phyloP scores from a whole-genome alignment of 352 stramenopile genomes.

The Blastocystis sp. region DNA sequence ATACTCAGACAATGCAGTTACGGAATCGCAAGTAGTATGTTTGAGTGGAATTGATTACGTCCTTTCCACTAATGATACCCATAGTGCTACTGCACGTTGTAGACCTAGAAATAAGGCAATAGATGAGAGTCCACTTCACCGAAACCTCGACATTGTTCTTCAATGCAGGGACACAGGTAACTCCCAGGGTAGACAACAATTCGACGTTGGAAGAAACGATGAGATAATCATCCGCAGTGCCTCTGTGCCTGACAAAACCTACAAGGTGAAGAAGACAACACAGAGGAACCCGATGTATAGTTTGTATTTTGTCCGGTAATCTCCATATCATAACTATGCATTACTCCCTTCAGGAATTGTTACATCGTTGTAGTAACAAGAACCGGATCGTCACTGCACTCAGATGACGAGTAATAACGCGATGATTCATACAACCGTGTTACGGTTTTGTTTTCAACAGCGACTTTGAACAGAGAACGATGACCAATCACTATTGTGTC shows the following conservation, averaged over 20 bases:
- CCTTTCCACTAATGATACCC: background rate
- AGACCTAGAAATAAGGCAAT: background rate
- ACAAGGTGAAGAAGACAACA: background rate
- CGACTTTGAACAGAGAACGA: background rate
- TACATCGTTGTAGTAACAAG: conserved; percentile 5
- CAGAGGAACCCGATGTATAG: background rate
- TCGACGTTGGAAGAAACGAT: conserved; percentile 5
- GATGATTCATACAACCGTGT: background rate
- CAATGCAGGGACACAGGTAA: conserved; percentile 6
- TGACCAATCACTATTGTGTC: background rate
- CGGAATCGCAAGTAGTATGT: background rate
- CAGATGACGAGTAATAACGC: background rate
- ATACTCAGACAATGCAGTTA: background rate
- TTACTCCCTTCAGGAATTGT: background rate
- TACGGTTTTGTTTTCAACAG: background rate
- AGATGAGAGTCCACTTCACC: background rate
- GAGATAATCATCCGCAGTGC: background rate
- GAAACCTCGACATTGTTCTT: conserved; percentile 34
- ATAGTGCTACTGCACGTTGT: background rate
- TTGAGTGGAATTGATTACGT: background rate
- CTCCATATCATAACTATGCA: conserved; percentile 6
- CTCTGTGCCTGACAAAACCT: background rate
- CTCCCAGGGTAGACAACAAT: conserved; percentile 6
- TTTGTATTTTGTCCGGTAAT: background rate
- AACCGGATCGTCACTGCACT: background rate